phyloP scores from a whole-genome alignment of 208 protist genomes.

The Endotrypanum monterogeii region DNA sequence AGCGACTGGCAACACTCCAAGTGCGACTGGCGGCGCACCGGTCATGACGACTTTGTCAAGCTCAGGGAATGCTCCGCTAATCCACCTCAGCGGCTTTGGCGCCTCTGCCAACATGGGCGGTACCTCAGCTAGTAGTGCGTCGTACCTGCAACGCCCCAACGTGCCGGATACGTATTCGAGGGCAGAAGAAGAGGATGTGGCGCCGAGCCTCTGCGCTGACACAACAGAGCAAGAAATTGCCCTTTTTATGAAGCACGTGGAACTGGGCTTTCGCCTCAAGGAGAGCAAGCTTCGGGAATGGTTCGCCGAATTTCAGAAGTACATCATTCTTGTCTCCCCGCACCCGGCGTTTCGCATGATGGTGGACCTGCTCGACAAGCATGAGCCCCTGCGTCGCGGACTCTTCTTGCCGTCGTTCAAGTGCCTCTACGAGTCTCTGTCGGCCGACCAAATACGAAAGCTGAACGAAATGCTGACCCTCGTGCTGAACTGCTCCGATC shows the following conservation, averaged over 20 bases:
- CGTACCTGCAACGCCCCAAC: conserved; percentile 31
- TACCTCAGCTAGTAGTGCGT: conserved; percentile 12
- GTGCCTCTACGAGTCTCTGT: conserved; percentile 86
- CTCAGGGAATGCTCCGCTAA: conserved; percentile 10
- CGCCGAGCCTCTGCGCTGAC: conserved; percentile 21
- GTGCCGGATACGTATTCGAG: conserved; percentile 21
- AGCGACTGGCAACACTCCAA: conserved; percentile 7
- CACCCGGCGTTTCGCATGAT: conserved; percentile 89
- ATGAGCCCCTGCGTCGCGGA: conserved; percentile 87
- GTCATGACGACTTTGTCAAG: conserved; percentile 10
- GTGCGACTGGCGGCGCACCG: conserved; percentile 4
- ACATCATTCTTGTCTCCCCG: conserved; percentile 86
- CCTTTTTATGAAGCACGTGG: conserved; percentile 87
- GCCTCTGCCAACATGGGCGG: neutral
- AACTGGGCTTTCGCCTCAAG: conserved; percentile 72
- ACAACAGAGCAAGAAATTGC: conserved; percentile 52
- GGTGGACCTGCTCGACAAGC: conserved; percentile 91
- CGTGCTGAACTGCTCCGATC: conserved; percentile 79
- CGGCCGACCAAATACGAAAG: conserved; percentile 85
- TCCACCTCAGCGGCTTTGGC: conserved; percentile 3
- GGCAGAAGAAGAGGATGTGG: conserved; percentile 28
- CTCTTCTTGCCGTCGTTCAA: conserved; percentile 92
- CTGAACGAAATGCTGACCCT: conserved; percentile 85
- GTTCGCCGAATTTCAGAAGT: conserved; percentile 89
- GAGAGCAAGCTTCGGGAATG: conserved; percentile 88